These are phyloP conservation scores for Fusarium annulatum DNA, from an alignment of 2,329 filamentous ascomycete species.

Conservation along the genomic window DNA sequence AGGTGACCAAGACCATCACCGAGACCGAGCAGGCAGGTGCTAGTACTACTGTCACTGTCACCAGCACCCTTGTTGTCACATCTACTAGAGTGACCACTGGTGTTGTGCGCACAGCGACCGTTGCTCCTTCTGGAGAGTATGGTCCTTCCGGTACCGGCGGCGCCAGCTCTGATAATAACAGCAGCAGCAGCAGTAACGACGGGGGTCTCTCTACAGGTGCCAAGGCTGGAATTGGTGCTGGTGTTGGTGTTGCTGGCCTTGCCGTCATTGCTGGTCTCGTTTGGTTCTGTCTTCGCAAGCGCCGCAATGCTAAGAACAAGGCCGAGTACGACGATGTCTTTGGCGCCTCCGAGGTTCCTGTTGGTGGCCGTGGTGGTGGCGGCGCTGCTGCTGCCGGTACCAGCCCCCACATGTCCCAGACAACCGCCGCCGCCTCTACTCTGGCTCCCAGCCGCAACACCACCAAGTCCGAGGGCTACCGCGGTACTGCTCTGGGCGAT, in stretches of 20 bases:
- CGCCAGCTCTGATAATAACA: conserved; percentile 17
- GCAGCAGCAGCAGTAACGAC: conserved; percentile 26
- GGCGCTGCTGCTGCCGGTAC: conserved; percentile 25
- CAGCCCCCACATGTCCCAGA: conserved; percentile 48
- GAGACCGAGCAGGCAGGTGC: conserved; percentile 51
- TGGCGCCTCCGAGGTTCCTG: conserved; percentile 57
- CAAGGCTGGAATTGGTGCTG: conserved; percentile 58
- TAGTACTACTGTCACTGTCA: conserved; percentile 52
- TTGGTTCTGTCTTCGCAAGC: conserved; percentile 48
- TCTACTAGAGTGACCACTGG: conserved; percentile 49
- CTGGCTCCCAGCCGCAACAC: conserved; percentile 44
- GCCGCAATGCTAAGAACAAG: conserved; percentile 48
- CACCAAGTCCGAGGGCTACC: conserved; percentile 51
- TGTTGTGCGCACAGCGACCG: conserved; percentile 45
- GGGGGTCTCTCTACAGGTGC: conserved; percentile 55
- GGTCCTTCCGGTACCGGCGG: conserved; percentile 31
- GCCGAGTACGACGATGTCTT: conserved; percentile 54
- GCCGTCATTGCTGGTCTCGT: conserved; percentile 46
- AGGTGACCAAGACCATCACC: conserved; percentile 47
- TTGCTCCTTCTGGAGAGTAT: conserved; percentile 42
- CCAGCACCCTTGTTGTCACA: conserved; percentile 52
- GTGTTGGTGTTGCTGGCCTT: conserved; percentile 52
- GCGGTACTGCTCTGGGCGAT: conserved; percentile 54
- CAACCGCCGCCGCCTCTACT: conserved; percentile 41
- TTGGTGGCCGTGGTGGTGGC: conserved; percentile 48